Evolutionary conservation across 352 stramenopile genomes (phyloP), one percentile per base, ranked within the genome.

Genomic region (Phytophthora litchii): DNA sequence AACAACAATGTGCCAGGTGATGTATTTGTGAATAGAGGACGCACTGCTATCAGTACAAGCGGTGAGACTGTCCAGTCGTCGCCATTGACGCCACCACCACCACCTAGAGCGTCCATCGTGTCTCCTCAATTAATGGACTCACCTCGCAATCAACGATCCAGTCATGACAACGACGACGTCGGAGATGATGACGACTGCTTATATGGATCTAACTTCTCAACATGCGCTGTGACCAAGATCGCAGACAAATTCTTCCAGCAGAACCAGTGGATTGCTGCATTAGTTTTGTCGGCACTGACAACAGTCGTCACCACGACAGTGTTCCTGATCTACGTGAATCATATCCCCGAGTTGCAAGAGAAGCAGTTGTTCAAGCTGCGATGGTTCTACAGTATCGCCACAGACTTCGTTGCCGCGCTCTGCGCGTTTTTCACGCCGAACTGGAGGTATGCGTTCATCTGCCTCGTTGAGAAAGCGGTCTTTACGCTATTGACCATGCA

Each of bases 401-500:
- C 78, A 3, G 78, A 88, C 61, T 88, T 81, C 45, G 67, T 90
- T 1, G 63, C 76, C 12, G 67, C 71, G 11, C 59, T 93, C 11
- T 86, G 72, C 29, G 78, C 74, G 6, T 66, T 83, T 16, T 80
- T 76, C 35, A 76, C 80, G 27, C 83, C 81, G 4, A 90, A 91
- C 50, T 81, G 78, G 77, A 76, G 72, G 27, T 90, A 83, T 68
- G 80, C 81, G 9, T 55, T 83, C 29, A 85, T 88, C 19, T 84
- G 81, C 41, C 59, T 92, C 10, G 60, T 89, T 17, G 70, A 90
- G 57, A 91, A 89, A 54, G 54, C 60, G 14, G 76, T 91, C 16
- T 91, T 91, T 42, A 87, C 76, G 16, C 55, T 92, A 16, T 53
- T 87, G 29, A 89, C 80, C 0, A 72, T 90, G 59, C 74, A 86